Evolutionary conservation across 1,284 basidiomycete species (phyloP), one percentile per base, ranked within the genome.

Genomic region (Trichosporon asahii): DNA sequence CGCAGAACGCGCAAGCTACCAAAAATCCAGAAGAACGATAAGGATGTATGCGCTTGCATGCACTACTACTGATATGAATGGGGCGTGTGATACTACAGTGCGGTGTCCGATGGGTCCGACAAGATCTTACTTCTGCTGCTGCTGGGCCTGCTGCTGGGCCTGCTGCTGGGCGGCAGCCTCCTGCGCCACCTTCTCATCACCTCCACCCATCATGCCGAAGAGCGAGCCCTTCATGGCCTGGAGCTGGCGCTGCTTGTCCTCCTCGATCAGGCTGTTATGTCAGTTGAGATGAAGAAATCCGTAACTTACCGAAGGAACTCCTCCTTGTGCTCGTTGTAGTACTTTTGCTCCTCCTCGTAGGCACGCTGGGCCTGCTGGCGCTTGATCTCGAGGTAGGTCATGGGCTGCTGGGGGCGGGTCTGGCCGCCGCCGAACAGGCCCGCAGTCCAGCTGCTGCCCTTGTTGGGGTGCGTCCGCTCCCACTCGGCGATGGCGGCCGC

Each of bases 381-480:
- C 81, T 95, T 95, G 78, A 89, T 88, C 79, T 99, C 97, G 64
- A 98, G 89, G 82, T 94, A 94, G 0, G 94, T 95, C 64, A 87
- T 88, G 1, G 91, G 92, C 65, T 89, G 79, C 67, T 74, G 79
- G 12, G 81, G 80, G 73, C 76, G 74, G 7, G 72, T 65, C 69
- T 29, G 57, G 68, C 53, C 49, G 40, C 85, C 85, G 27, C 90
- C 89, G 77, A 93, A 89, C 33, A 91, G 77, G 21, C 86, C 82
- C 66, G 88, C 88, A 67, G 94, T 85, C 72, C 76, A 80, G 9
- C 79, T 74, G 25, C 76, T 70, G 14, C 80, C 75, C n/a, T 73
- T 71, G 9, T 68, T 72, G 75, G 87, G 84, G 74, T 86, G 85
- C 65, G 88, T 86, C 72, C 88, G 86, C 80, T 89, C 87, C 94